Evolutionary conservation across 768 basidiomycete genomes (phyloP).

Genomic region (Russula olivacea): DNA sequence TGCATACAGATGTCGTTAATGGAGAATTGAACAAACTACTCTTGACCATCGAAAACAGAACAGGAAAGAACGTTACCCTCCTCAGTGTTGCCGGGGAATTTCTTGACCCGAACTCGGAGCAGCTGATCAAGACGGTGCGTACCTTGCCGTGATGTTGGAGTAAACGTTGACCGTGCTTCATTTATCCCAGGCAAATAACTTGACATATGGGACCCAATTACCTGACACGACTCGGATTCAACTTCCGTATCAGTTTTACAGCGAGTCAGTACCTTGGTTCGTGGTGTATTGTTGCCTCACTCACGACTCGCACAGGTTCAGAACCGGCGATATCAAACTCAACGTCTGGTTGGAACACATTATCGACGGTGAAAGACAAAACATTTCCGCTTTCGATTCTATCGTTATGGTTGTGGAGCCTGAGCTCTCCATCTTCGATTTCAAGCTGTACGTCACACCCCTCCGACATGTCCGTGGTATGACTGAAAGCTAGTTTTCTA

Average conservation of each 20-base stretch:
- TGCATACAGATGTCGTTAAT: constrained; percentile 65
- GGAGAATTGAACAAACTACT: constrained; percentile 69
- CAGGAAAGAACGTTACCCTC: constrained; percentile 64
- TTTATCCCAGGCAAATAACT: constrained; percentile 48
- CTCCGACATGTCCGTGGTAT: constrained; percentile 1
- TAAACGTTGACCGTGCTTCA: constrained; percentile 2
- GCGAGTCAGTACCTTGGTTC: constrained; percentile 56
- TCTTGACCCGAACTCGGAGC: constrained; percentile 55
- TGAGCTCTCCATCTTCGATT: constrained; percentile 67
- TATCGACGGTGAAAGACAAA: constrained; percentile 50
- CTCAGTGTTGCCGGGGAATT: constrained; percentile 61
- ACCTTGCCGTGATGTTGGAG: background rate
- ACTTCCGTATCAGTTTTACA: constrained; percentile 69
- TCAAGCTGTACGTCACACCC: constrained; percentile 57
- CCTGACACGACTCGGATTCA: constrained; percentile 52
- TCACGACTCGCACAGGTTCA: constrained; percentile 1
- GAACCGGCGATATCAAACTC: constrained; percentile 41
- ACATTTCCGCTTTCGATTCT: constrained; percentile 66
- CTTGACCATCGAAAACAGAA: constrained; percentile 69
- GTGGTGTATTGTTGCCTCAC: constrained; percentile 3
- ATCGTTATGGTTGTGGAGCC: constrained; percentile 78
- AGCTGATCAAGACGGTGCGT: constrained; percentile 69
- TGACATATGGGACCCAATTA: constrained; percentile 49
- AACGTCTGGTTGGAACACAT: constrained; percentile 72
- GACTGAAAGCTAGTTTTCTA: constrained; percentile 27